phyloP scores from a whole-genome alignment of 768 basidiomycete species.

The Wakefieldia striispora region DNA sequence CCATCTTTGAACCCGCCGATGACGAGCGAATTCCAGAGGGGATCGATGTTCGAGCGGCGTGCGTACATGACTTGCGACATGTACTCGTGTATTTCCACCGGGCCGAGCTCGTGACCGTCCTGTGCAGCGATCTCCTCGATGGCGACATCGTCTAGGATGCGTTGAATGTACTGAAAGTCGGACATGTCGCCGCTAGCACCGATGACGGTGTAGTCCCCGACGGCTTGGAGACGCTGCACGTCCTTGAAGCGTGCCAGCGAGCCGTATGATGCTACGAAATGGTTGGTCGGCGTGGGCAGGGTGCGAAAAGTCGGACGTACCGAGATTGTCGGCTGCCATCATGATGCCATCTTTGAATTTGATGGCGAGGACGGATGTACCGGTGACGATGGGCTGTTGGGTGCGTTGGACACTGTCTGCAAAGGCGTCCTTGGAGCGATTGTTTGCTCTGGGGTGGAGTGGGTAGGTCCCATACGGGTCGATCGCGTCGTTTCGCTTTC shows the following conservation, averaged over 20 bases:
- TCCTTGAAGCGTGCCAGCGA: constrained; percentile 97
- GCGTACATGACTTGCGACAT: constrained; percentile 89
- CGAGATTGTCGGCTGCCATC: constrained; percentile 97
- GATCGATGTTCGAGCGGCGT: constrained; percentile 84
- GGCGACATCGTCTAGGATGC: constrained; percentile 71
- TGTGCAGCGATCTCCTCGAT: constrained; percentile 76
- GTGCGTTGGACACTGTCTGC: constrained; percentile 72
- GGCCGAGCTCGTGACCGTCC: constrained; percentile 83
- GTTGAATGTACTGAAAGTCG: constrained; percentile 93
- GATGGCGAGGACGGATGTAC: constrained; percentile 92
- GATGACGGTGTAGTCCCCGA: constrained; percentile 82
- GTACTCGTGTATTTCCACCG: constrained; percentile 90
- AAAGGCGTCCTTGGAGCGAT: constrained; percentile 64
- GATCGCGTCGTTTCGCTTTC: constrained; percentile 68
- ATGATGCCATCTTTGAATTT: constrained; percentile 96
- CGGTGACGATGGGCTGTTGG: constrained; percentile 93
- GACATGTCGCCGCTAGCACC: constrained; percentile 97
- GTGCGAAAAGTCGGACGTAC: constrained; percentile 41
- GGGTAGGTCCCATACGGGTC: constrained; percentile 81
- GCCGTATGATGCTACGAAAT: constrained; percentile 80
- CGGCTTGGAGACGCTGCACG: constrained; percentile 80
- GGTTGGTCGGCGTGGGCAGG: background rate
- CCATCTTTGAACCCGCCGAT: constrained; percentile 91
- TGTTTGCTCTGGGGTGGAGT: constrained; percentile 55
- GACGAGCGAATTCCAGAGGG: constrained; percentile 92